Percentiles rank a stretch among this genome's conserved stretches.
phyloP scores from a whole-genome alignment of 73 alveolate genomes.

The Effrenium voratum region DNA sequence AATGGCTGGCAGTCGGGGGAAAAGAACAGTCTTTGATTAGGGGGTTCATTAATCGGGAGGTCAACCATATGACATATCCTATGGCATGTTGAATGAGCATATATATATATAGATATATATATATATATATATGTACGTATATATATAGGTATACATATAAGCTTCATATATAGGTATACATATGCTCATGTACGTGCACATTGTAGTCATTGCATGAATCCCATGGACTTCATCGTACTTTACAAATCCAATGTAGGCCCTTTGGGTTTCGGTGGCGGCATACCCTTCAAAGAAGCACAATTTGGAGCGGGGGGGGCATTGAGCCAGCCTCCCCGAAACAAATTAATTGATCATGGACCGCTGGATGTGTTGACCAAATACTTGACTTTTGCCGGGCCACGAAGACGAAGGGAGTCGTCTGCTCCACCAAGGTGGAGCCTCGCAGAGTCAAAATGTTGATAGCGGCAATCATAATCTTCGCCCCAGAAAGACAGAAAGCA shows the following conservation, averaged over 20 bases:
- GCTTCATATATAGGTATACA: background rate
- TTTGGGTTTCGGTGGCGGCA: background rate
- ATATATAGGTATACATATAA: no score
- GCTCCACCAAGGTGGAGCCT: conserved; percentile 36
- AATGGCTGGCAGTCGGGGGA: no score
- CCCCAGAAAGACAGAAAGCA: no score
- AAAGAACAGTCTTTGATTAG: no score
- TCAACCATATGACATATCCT: no score
- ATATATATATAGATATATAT: no score
- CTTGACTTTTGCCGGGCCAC: background rate
- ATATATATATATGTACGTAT: background rate
- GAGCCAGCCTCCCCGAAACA: background rate
- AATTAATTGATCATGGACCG: no score
- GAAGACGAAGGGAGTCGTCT: background rate
- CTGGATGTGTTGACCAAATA: background rate
- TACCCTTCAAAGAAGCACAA: background rate
- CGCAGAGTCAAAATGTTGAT: no score
- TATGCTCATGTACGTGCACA: background rate
- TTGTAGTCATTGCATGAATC: background rate
- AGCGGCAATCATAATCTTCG: no score
- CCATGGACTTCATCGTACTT: background rate
- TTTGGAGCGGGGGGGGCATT: background rate
- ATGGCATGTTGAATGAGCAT: background rate
- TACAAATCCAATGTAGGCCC: background rate
- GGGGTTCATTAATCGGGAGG: no score